Evolutionary conservation across 352 stramenopile genomes (phyloP).

Genomic region (Hyaloperonospora arabidopsidis): DNA sequence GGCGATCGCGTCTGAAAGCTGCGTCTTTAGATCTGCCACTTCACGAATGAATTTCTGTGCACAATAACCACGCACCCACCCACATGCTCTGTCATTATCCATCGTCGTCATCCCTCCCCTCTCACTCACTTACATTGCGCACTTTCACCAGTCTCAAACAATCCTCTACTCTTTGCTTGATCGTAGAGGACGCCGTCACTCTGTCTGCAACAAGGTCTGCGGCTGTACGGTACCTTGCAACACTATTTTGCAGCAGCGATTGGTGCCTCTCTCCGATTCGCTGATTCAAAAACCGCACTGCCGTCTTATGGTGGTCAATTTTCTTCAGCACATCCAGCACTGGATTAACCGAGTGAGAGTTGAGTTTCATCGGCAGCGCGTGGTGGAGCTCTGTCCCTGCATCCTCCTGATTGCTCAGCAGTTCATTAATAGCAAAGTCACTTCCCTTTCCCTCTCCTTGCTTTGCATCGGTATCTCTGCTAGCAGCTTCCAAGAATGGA

Average conservation of each 20-base stretch:
- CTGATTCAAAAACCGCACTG: constrained; percentile 55
- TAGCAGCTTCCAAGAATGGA: constrained; percentile 32
- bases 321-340: constrained; percentile 72
- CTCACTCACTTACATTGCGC: constrained; percentile 52
- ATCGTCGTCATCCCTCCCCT: too few relatives aligned
- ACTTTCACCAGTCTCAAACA: constrained; percentile 66
- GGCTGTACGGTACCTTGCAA: constrained; percentile 38
- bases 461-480: constrained; percentile 9
- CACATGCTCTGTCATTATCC: background rate
- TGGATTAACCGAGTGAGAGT: constrained; percentile 65
- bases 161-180: constrained; percentile 55
- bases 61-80: constrained; percentile 3
- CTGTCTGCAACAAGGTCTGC: constrained; percentile 52
- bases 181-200: constrained; percentile 31
- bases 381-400: constrained; percentile 28
- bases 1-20: constrained; percentile 42
- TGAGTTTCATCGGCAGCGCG: constrained; percentile 66
- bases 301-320: constrained; percentile 69
- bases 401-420: constrained; percentile 31
- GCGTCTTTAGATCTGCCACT: constrained; percentile 40
- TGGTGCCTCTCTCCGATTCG: constrained; percentile 52
- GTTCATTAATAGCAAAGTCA: constrained; percentile 13
- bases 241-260: constrained; percentile 41
- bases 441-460: background rate
- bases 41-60: constrained; percentile 60